Conservation (phyloP, 2,329 filamentous ascomycete genomes). For the Verticillium dahliae region DNA sequence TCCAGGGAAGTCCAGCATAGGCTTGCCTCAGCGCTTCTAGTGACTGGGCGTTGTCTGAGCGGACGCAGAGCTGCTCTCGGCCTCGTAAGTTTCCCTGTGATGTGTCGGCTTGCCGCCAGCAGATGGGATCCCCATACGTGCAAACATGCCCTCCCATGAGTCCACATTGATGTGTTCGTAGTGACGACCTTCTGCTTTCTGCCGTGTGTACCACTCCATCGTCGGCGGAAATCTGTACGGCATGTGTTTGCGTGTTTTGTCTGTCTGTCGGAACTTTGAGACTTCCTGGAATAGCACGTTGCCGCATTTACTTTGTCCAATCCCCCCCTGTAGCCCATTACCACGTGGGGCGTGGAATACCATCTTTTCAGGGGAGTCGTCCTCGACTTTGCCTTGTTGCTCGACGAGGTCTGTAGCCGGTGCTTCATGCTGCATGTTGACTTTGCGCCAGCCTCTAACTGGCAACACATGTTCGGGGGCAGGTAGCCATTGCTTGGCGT, state of each 20-base stretch:
- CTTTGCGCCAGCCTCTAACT: slow-evolving; percentile 28
- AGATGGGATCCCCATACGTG: neutral
- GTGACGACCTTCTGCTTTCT: slow-evolving; percentile 34
- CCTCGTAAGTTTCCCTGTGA: neutral
- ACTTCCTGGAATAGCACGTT: slow-evolving; percentile 39
- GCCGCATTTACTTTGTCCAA: slow-evolving; percentile 20
- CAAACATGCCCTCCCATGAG: slow-evolving; percentile 34
- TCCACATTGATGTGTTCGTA: slow-evolving; percentile 42
- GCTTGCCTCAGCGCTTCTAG: neutral
- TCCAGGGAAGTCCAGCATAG: neutral
- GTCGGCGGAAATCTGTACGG: slow-evolving; percentile 39
- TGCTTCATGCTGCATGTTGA: slow-evolving; percentile 18
- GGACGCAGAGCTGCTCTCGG: neutral
- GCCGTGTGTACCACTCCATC: slow-evolving; percentile 45
- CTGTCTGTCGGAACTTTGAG: slow-evolving; percentile 10
- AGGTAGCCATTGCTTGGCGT: slow-evolving; percentile 30
- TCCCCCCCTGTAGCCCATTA: slow-evolving; percentile 9
- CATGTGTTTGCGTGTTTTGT: slow-evolving; percentile 18
- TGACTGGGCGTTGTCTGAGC: neutral
- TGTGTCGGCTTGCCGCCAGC: neutral
- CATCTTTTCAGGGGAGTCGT: slow-evolving; percentile 20
- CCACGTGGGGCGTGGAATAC: slow-evolving; percentile 42
- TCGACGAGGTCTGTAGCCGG: slow-evolving; percentile 6
- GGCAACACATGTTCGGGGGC: slow-evolving; percentile 18
- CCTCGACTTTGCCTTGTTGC: slow-evolving; percentile 12